Conservation (phyloP, 106 monocot species). For the Dioscorea zingiberensis region DNA sequence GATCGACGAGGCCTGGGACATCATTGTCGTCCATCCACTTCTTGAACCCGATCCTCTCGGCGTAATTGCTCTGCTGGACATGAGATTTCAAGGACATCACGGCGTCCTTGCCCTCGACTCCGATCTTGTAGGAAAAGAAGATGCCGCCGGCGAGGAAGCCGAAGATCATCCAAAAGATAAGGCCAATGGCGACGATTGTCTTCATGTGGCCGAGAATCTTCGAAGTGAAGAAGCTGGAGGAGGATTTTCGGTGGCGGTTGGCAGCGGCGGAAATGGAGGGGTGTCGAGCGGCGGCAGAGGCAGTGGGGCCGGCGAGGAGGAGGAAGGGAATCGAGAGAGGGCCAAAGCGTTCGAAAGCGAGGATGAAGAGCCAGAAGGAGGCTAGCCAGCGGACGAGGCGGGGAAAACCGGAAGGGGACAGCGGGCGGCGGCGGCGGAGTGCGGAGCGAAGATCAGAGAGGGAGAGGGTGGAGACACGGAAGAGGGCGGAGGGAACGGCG, state of each 20-base stretch:
- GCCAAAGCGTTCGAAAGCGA: constrained; percentile 28
- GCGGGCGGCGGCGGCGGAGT: constrained; percentile 27
- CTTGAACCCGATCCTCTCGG: constrained; percentile 59
- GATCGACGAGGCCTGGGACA: constrained; percentile 38
- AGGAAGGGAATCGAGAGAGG: constrained; percentile 5
- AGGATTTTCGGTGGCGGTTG: not conserved
- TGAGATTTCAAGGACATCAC: constrained; percentile 53
- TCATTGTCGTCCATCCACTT: constrained; percentile 62
- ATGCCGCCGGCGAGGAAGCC: constrained; percentile 36
- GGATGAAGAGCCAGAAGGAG: constrained; percentile 38
- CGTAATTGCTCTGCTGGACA: constrained; percentile 54
- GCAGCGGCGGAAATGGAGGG: constrained; percentile 15
- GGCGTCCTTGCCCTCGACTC: constrained; percentile 60
- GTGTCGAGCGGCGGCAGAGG: constrained; percentile 16
- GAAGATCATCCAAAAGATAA: constrained; percentile 44
- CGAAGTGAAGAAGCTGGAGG: constrained; percentile 13
- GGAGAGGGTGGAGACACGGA: constrained; percentile 43
- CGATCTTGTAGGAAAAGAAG: constrained; percentile 78
- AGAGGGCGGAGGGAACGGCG: constrained; percentile 51
- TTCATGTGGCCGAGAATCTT: constrained; percentile 22
- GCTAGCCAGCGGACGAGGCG: constrained; percentile 51
- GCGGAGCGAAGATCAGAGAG: constrained; percentile 50
- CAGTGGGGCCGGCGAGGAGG: constrained; percentile 21
- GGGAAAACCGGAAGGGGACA: constrained; percentile 20
- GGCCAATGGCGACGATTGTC: constrained; percentile 40